Conservation (phyloP, 164 flowering plant genomes). For the Annona squamosa region DNA sequence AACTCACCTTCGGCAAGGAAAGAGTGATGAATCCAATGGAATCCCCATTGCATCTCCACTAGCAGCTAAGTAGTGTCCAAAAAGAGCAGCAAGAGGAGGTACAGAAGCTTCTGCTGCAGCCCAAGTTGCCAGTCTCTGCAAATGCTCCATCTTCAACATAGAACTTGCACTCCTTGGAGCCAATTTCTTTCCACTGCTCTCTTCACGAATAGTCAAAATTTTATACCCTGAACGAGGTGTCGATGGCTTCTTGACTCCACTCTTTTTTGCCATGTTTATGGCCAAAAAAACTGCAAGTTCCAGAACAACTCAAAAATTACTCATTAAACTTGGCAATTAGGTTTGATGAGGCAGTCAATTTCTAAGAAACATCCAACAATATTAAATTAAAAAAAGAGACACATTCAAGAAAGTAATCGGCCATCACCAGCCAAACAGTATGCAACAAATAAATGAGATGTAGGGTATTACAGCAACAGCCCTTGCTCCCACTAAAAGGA, state of each 20-base stretch:
- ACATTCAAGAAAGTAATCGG: no score
- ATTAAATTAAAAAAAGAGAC: no score
- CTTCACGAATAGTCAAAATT: constrained; percentile 25
- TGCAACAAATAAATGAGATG: no score
- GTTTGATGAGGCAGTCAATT: no score
- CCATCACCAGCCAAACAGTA: no score
- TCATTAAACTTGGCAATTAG: no score
- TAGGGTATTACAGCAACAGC: no score
- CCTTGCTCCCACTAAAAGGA: no score
- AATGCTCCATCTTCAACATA: constrained; percentile 44
- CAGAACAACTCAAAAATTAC: no score
- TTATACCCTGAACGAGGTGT: constrained; percentile 11
- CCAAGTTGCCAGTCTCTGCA: constrained; percentile 58
- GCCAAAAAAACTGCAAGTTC: no score
- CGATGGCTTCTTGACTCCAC: constrained; percentile 8
- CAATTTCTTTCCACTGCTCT: constrained; percentile 24
- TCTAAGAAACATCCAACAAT: no score
- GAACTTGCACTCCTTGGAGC: constrained; percentile 22
- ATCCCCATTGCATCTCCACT: constrained; percentile 33
- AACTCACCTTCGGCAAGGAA: constrained; percentile 52
- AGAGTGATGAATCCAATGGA: constrained; percentile 39
- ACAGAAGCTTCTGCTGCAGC: constrained; percentile 40
- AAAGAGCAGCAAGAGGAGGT: constrained; percentile 54
- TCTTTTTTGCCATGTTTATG: constrained; percentile 19
- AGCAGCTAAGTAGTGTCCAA: constrained; percentile 46